These are phyloP conservation scores for Coemansia sp. DNA, from an alignment of 192 early-diverging fungal genomes.

Conservation along the genomic window DNA sequence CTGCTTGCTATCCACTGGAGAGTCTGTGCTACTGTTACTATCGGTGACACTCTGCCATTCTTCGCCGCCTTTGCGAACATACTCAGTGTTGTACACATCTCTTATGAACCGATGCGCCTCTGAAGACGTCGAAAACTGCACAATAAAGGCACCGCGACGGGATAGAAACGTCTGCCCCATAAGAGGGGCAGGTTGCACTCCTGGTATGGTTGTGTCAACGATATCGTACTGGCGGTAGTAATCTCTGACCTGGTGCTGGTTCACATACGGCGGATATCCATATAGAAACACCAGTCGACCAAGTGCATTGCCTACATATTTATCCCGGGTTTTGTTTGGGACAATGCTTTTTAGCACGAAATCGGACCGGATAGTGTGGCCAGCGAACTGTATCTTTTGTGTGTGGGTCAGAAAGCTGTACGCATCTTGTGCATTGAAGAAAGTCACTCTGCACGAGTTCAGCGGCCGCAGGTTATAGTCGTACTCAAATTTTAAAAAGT, in stretches of 20 bases:
- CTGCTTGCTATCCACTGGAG: neutral
- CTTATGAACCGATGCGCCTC: constrained; percentile 46
- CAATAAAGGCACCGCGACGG: constrained; percentile 37
- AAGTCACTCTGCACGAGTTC: constrained; percentile 28
- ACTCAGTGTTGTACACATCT: constrained; percentile 31
- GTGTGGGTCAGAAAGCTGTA: constrained; percentile 18
- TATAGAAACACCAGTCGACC: constrained; percentile 42
- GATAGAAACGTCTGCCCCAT: constrained; percentile 30
- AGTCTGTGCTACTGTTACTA: neutral
- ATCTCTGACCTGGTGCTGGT: constrained; percentile 31
- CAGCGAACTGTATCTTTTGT: constrained; percentile 21
- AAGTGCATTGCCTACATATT: constrained; percentile 26
- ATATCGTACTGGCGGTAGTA: constrained; percentile 35
- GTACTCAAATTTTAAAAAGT: constrained; percentile 34
- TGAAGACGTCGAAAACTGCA: constrained; percentile 33
- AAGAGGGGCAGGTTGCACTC: constrained; percentile 41
- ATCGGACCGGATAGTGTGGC: constrained; percentile 14
- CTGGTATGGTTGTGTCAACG: constrained; percentile 41
- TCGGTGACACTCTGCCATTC: neutral
- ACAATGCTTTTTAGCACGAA: constrained; percentile 20
- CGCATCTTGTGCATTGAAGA: constrained; percentile 25
- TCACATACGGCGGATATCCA: constrained; percentile 39
- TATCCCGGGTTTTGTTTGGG: constrained; percentile 21
- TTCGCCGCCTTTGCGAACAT: constrained; percentile 9
- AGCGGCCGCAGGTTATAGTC: constrained; percentile 30